Conservation (phyloP, 2,329 filamentous ascomycete genomes). For the Byssochlamys sp. region DNA sequence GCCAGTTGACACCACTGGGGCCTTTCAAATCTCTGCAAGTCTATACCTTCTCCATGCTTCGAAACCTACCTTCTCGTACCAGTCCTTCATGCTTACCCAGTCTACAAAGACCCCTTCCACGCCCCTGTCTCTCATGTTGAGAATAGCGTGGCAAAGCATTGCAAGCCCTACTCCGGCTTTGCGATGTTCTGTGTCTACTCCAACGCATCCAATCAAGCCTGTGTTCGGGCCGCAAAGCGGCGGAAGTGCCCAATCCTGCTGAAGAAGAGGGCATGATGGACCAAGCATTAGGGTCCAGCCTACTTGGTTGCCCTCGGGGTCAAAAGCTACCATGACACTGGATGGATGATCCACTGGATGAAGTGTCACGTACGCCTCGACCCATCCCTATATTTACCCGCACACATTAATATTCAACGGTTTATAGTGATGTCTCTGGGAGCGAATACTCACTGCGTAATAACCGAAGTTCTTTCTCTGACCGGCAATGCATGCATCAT, state of each 20-base stretch:
- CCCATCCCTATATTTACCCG: constrained; percentile 29
- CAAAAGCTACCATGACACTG: constrained; percentile 36
- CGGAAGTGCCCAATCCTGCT: constrained; percentile 32
- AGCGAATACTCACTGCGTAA: constrained; percentile 20
- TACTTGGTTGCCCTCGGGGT: constrained; percentile 28
- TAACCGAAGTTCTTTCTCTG: constrained; percentile 31
- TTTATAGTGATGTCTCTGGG: neutral
- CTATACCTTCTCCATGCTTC: constrained; percentile 32
- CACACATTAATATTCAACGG: neutral
- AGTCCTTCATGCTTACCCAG: constrained; percentile 34
- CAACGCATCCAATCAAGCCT: constrained; percentile 38
- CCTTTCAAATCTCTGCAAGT: constrained; percentile 16
- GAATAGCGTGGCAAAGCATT: constrained; percentile 34
- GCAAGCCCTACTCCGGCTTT: constrained; percentile 34
- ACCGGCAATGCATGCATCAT: constrained; percentile 30
- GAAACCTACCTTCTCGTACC: constrained; percentile 38
- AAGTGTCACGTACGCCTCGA: constrained; percentile 30
- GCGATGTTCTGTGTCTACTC: constrained; percentile 30
- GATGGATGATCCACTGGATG: constrained; percentile 26
- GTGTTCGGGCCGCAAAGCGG: constrained; percentile 31
- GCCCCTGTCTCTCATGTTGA: constrained; percentile 34
- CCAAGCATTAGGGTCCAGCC: constrained; percentile 40
- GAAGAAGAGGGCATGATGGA: constrained; percentile 19
- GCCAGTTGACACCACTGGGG: neutral
- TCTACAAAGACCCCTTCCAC: constrained; percentile 38